Evolutionary conservation across 176 grass and related monocot species (phyloP), one percentile per base, ranked within the genome.

Genomic region (Luzula sylvatica): DNA sequence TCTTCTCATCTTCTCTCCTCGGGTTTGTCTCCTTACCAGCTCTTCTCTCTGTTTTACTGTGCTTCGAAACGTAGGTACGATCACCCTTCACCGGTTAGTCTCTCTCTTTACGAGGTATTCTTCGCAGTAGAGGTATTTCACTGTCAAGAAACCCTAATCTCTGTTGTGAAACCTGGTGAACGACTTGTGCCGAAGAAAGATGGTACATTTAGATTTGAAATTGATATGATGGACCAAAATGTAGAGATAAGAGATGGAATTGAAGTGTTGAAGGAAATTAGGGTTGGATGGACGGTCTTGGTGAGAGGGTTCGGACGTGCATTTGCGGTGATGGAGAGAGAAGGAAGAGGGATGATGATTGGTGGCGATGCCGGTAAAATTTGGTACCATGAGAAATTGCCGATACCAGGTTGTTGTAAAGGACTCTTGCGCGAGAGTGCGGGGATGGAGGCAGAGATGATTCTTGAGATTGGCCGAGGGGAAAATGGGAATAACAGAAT

Each of bases 91-190:
- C 50, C 55, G 2, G 58, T 49, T 23, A 52, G 27, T 20, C 79
- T 95, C n/a, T 47, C 66, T 0, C 83, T 95, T 56, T 55, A 56
- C 0, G 69, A 83, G 29, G 38, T 95, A 24, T 4, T 70, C 25
- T 88, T 95, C 71, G 40, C 74, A 8, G 23, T 79, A 21, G 89
- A 95, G 68, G 1, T 88, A 30, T 75, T 75, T 62, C 4, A 53
- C 5, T 20, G 57, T 12, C 53, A 62, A 11, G n/a, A 20, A 11
- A 49, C 25, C 21, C 17, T 68, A 3, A 19, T 78, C 40, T 82
- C 89, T 39, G 69, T 85, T 26, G 24, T 66, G 2, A 65, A 56
- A 9, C 2, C 51, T 11, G 83, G 65, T 0, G 61, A 54, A 11
- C 70, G 68, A 38, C 25, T 9, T 12, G 3, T 2, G 0, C 9